These are phyloP conservation scores for Lepiota subincarnata DNA, from an alignment of 768 basidiomycete genomes.

Conservation along the genomic window DNA sequence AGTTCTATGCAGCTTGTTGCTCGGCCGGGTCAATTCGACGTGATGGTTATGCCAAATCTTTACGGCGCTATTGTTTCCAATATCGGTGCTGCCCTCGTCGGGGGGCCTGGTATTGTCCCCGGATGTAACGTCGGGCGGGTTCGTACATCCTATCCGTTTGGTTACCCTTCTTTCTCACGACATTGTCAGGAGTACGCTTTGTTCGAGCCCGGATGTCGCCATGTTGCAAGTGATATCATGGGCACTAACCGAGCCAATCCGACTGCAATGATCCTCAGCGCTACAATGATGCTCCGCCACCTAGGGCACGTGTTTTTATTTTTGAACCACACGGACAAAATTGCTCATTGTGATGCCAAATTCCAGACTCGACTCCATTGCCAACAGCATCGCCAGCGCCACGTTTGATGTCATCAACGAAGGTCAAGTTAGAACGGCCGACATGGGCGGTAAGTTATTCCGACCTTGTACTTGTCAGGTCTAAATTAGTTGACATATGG, in stretches of 20 bases:
- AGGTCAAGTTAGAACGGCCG: conserved; percentile 86
- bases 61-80: conserved; percentile 98
- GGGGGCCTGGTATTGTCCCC: conserved; percentile 96
- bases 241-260: conserved; percentile 96
- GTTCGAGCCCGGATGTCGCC: conserved; percentile 98
- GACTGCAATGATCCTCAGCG: conserved; percentile 93
- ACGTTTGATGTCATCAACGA: conserved; percentile 91
- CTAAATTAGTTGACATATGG: conserved; percentile 7
- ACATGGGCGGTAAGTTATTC: conserved; percentile 80
- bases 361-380: conserved; percentile 80
- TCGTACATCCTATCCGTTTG: conserved; percentile 4
- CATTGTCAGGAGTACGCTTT: conserved; percentile 82
- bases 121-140: conserved; percentile 97
- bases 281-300: conserved; percentile 97
- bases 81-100: conserved; percentile 97
- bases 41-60: conserved; percentile 98
- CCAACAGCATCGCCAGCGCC: conserved; percentile 88
- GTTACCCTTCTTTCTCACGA: conserved; percentile 1
- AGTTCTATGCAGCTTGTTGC: conserved; percentile 99
- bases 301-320: conserved; percentile 63
- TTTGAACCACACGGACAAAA: conserved; percentile 5
- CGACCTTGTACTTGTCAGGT: background rate
- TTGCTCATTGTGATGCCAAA: background rate
- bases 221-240: conserved; percentile 94
- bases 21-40: conserved; percentile 93